Percentiles rank a stretch among this genome's conserved stretches.
phyloP scores from a whole-genome alignment of 352 stramenopile species.

The Thalassiosira livingstoniorum region DNA sequence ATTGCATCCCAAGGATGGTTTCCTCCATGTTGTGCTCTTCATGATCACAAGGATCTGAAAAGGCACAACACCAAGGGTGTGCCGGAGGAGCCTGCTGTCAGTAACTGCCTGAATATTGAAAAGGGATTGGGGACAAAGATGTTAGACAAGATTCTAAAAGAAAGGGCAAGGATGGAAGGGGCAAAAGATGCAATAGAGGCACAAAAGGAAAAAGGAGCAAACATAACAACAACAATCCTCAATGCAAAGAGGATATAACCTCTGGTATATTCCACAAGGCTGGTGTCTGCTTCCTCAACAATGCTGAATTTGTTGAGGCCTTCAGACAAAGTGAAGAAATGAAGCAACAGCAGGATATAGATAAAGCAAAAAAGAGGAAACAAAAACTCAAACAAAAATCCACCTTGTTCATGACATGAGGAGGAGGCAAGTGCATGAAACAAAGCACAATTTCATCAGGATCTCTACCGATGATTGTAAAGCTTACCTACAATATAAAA shows the following conservation, averaged over 20 bases:
- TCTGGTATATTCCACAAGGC: not conserved
- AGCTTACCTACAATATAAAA: not conserved
- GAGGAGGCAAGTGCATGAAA: not conserved
- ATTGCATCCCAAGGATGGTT: conserved; percentile 17
- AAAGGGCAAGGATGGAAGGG: not conserved
- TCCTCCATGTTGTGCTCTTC: conserved; percentile 13
- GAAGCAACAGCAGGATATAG: not conserved
- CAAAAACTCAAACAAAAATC: not conserved
- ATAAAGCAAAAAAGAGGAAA: not conserved
- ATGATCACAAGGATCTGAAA: not conserved
- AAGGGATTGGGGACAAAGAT: not conserved
- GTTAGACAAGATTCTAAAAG: not conserved
- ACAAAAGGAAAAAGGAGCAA: not conserved
- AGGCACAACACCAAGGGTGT: not conserved
- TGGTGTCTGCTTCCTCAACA: not conserved
- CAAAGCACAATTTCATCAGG: not conserved
- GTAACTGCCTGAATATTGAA: not conserved
- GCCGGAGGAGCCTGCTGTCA: not conserved
- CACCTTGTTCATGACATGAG: not conserved
- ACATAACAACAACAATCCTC: not conserved
- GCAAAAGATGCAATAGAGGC: not conserved
- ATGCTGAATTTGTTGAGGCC: not conserved
- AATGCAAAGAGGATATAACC: not conserved
- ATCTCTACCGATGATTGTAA: not conserved
- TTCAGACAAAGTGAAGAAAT: too few relatives aligned